Evolutionary conservation across 148 eudicot species (phyloP).

Genomic region (Rhododendron vialii): DNA sequence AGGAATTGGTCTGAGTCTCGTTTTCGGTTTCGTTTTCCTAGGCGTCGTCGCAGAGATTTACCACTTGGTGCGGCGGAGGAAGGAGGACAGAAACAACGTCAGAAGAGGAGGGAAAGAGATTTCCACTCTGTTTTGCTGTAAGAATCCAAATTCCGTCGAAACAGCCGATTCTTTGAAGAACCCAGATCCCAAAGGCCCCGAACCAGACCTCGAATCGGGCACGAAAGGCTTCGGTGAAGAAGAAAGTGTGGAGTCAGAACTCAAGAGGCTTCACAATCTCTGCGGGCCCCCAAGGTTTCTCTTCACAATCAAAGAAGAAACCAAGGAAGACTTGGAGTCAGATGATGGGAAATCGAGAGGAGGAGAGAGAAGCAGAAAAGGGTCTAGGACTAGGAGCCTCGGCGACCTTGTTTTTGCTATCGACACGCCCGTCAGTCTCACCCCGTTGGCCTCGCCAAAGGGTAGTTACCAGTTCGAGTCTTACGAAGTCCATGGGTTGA

Average conservation of each 20-base stretch:
- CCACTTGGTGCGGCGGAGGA: slow-evolving; percentile 67
- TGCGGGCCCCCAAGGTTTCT: slow-evolving; percentile 83
- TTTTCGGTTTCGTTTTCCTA: slow-evolving; percentile 65
- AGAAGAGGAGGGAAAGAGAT: slow-evolving; percentile 24
- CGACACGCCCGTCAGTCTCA: slow-evolving; percentile 41
- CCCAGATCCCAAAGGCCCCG: slow-evolving; percentile 16
- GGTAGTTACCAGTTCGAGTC: slow-evolving; percentile 11
- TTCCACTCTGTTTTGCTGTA: slow-evolving; percentile 59
- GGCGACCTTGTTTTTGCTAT: slow-evolving; percentile 54
- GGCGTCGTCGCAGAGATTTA: slow-evolving; percentile 63
- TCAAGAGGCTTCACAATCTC: slow-evolving; percentile 67
- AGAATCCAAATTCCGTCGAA: slow-evolving; percentile 25
- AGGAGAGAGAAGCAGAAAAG: slow-evolving; percentile 20
- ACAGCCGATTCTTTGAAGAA: slow-evolving; percentile 15
- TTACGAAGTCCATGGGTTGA: slow-evolving; percentile 39
- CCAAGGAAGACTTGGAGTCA: slow-evolving; percentile 80
- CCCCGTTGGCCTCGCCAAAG: slow-evolving; percentile 55
- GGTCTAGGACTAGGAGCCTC: slow-evolving; percentile 63
- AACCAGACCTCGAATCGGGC: slow-evolving; percentile 47
- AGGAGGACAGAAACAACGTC: slow-evolving; percentile 32
- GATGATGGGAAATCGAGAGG: slow-evolving; percentile 58
- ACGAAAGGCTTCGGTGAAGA: slow-evolving; percentile 38
- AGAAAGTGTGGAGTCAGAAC: slow-evolving; percentile 53
- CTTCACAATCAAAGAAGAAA: slow-evolving; percentile 84
- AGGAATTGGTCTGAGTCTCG: slow-evolving; percentile 61